Base-by-base conservation (phyloP, 495 filamentous ascomycete species). In the Lophiotrema nucula region DNA sequence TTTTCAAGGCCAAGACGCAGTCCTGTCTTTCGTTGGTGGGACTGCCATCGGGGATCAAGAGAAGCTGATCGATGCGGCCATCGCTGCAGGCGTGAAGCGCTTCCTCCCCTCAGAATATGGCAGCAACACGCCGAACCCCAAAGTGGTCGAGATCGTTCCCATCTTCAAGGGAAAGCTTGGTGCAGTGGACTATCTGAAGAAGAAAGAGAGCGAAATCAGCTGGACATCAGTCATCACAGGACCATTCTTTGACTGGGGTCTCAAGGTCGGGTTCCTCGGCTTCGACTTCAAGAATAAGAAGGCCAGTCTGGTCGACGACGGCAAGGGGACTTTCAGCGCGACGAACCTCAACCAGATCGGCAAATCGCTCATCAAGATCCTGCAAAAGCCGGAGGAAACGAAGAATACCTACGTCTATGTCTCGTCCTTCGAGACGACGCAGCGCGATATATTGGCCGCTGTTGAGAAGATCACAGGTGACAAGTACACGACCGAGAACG, bases 171-270 rank as follows among this genome's bases (percentile, higher is more conserved):
- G 60, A 21, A 82, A 83, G 67, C 64, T 62, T 12, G 71, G 75
- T 5, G 51, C 77, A 0, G 70, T 76, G 2, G 69, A 77, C 15
- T 78, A 81, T 53, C 67, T 83, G 23, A 67, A 74, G 61, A 64
- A 49, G 11, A 77, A 76, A 52, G 70, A 79, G 52, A 47, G 53
- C 3, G 60, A 70, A 2, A 65, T 83, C 33, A 71, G 62, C 41
- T 83, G 80, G 81, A 81, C 73, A 13, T 73, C 66, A 19, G 58
- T 83, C 33, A 71, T 76, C 3, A 73, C 73, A 19, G 77, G 78
- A 2, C 69, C 72, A 12, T 74, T 83, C 62, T 76, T 83, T 50
- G 80, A 82, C 62, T 77, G 76, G 77, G 54, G 54, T 33, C 33
- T 44, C 44, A 44, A 54, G 44, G 69, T 68, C 19, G 71, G 72